These are phyloP conservation scores for Pythium dissimile DNA, from an alignment of 352 stramenopile species.

Conservation along the genomic window DNA sequence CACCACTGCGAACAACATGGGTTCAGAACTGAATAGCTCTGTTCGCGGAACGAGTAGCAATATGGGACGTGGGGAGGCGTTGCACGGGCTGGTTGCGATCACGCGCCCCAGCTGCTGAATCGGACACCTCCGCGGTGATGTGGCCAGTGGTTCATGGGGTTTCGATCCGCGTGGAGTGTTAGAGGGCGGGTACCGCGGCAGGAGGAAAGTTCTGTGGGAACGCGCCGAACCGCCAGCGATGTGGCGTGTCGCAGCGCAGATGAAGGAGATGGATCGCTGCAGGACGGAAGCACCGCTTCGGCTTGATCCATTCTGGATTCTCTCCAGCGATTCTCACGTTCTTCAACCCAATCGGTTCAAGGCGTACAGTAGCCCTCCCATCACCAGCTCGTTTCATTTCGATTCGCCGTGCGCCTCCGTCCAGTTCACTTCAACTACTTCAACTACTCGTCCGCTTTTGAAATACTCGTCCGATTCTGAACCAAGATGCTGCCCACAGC, in stretches of 20 bases:
- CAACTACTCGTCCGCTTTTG: too few relatives aligned
- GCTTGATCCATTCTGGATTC: conserved; percentile 9
- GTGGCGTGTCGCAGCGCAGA: too few relatives aligned
- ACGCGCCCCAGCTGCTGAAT: too few relatives aligned
- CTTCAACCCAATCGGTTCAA: not conserved
- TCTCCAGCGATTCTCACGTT: not conserved
- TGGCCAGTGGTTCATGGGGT: too few relatives aligned
- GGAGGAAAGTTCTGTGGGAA: not conserved
- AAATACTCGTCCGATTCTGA: too few relatives aligned
- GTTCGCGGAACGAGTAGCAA: not conserved
- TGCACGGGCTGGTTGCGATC: too few relatives aligned
- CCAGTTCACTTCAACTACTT: too few relatives aligned
- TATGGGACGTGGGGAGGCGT: not conserved
- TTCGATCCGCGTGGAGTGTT: too few relatives aligned
- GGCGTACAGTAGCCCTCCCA: too few relatives aligned
- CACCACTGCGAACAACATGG: not conserved
- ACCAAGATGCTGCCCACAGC: not conserved
- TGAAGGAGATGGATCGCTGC: not conserved
- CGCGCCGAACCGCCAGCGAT: too few relatives aligned
- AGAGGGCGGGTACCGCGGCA: too few relatives aligned
- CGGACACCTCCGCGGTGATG: too few relatives aligned
- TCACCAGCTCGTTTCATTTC: not conserved
- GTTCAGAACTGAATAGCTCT: not conserved
- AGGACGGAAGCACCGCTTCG: not conserved
- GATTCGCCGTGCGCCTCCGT: not conserved